Evolutionary conservation across 768 basidiomycete genomes (phyloP), one percentile per base, ranked within the genome.

Genomic region (Floccularia luteovirens): DNA sequence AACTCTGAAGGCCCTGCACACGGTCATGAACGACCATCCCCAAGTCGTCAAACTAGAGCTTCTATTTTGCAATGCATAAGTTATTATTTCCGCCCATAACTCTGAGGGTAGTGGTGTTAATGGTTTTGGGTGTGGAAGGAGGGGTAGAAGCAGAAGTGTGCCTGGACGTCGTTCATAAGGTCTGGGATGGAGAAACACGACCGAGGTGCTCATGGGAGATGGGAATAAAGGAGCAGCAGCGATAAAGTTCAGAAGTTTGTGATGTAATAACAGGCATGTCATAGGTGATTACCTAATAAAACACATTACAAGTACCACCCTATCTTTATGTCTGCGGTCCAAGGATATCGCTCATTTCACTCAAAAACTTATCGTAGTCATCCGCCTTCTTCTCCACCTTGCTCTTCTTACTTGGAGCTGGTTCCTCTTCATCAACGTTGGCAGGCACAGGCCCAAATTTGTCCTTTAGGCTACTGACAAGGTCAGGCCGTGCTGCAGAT

Each of bases 311-410:
- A n/a, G n/a, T n/a, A n/a, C n/a, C n/a, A n/a, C n/a, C n/a, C n/a
- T n/a, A 36, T 24, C 23, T 21, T 25, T 47, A 43, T 24, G 51
- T 50, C 34, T 53, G 53, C n/a, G 57, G 41, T 14, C 62, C 64
- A 24, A 87, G 53, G 34, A 87, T 71, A 54, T 85, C 83, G 22
- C 72, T 70, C 74, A 87, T 78, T 47, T 84, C 84, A 41, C 82
- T 83, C 30, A 85, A 63, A 59, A 86, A 88, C 46, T 78, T 85
- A 38, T 72, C 75, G 52, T 88, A 89, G 49, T 87, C 85, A 43
- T 79, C 79, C 55, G 74, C 78, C 41, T 57, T 61, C 54, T 70
- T 75, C 42, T 57, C 48, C 14, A 46, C 38, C 12, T 46, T 57
- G 13, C 31, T 33, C 38, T 51, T 62, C 46, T 42, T 48, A 36